Evolutionary conservation across 768 basidiomycete species (phyloP), one percentile per base, ranked within the genome.

Genomic region (Russula virescens): DNA sequence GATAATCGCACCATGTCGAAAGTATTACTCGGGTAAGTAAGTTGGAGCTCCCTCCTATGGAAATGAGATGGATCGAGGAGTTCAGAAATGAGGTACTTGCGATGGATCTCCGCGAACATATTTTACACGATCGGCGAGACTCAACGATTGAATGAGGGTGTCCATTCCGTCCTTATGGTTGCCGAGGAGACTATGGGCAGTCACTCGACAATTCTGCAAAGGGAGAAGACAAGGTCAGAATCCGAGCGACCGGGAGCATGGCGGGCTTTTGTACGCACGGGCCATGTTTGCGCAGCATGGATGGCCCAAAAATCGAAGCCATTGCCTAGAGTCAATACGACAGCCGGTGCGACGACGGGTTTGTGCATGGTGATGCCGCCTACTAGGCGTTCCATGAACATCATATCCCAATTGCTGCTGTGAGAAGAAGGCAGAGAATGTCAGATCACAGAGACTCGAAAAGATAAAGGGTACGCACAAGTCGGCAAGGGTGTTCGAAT

Each of bases 361-460:
- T 78, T 74, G 67, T 83, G 79, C 62, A 84, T 76, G 0, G 88
- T 84, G 35, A 86, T 68, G 21, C 79, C 75, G 53, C 75, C 69
- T 70, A 81, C 65, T 76, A 84, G 57, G 70, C 63, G 78, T 40
- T 74, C 74, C 66, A 86, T 73, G 71, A 88, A 86, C 79, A 87
- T 80, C 60, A 82, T 79, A 68, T 88, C 82, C 87, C 88, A 90
- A 50, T 82, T 82, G 65, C 89, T 85, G 65, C 88, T 90, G 61
- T 28, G 14, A 55, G 9, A 43, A 16, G 14, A 11, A 23, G n/a
- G n/a, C n/a, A n/a, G 4, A 31, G 13, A 8, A 1, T 6, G 13
- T 35, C 23, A 52, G 28, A 18, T 19, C 8, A 31, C n/a, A 10
- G 26, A 40, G 16, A 23, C 31, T 3, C 1, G 16, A n/a, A 11